These are phyloP conservation scores for Cyclanthera cordifolia DNA, from an alignment of 306 rosid species.

Conservation along the genomic window DNA sequence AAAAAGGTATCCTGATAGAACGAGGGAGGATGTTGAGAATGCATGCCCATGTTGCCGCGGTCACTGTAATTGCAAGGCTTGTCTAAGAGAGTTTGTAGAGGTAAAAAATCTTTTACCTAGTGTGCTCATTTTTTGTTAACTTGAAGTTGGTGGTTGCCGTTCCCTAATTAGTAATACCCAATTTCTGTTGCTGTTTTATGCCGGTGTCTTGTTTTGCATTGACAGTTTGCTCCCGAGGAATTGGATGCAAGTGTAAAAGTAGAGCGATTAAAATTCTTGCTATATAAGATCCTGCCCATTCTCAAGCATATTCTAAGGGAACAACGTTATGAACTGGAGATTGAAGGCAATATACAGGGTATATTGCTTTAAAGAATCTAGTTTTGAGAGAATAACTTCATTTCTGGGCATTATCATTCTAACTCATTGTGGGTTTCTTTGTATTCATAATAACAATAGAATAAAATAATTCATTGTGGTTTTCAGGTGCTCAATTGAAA, in stretches of 20 bases:
- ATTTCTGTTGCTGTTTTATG: background rate
- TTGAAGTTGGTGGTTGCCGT: too few relatives aligned
- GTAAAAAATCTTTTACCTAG: conserved; percentile 16
- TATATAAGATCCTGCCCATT: conserved; percentile 44
- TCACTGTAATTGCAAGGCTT: conserved; percentile 65
- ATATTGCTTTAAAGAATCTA: conserved; percentile 5
- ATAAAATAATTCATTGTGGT: background rate
- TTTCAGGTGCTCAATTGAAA: conserved; percentile 35
- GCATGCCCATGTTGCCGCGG: conserved; percentile 46
- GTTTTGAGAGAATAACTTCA: background rate
- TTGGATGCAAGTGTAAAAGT: conserved; percentile 29
- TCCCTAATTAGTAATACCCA: too few relatives aligned
- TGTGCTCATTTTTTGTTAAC: background rate
- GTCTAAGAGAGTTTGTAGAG: conserved; percentile 39
- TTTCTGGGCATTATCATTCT: background rate
- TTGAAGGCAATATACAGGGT: conserved; percentile 48
- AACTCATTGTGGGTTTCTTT: background rate
- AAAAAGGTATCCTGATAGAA: conserved; percentile 52
- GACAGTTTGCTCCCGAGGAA: conserved; percentile 26
- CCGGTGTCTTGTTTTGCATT: background rate
- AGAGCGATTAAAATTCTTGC: conserved; percentile 33
- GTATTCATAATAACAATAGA: too few relatives aligned
- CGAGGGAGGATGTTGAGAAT: conserved; percentile 33
- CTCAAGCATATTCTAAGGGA: conserved; percentile 47
- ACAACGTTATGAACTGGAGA: conserved; percentile 46